Conservation (phyloP, 805 yeast genomes). For the Kodamaea kakaduensis region DNA sequence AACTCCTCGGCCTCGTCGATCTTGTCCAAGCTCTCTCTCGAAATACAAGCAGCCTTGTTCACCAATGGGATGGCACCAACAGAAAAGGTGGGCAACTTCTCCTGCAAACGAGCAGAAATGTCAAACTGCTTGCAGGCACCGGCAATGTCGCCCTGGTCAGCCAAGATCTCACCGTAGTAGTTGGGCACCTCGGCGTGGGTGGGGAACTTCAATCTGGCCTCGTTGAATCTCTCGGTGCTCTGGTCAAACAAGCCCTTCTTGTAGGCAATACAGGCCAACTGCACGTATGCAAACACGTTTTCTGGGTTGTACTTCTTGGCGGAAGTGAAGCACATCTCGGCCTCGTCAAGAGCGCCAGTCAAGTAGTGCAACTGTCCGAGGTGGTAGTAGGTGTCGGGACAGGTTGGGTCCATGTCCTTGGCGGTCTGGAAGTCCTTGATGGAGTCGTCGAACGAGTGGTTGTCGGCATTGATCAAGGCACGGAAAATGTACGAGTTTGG, state of each 20-base stretch:
- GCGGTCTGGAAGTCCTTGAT: conserved; percentile 68
- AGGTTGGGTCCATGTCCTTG: conserved; percentile 58
- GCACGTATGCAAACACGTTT: conserved; percentile 83
- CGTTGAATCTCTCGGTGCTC: conserved; percentile 63
- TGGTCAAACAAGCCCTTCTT: conserved; percentile 60
- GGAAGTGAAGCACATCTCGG: conserved; percentile 69
- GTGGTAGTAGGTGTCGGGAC: conserved; percentile 87
- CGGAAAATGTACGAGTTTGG: conserved; percentile 77
- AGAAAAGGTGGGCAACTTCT: conserved; percentile 58
- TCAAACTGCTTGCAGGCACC: conserved; percentile 84
- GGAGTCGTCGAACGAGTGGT: conserved; percentile 58
- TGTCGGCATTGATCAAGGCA: conserved; percentile 81
- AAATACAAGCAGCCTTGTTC: conserved; percentile 77
- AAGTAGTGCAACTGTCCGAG: conserved; percentile 89
- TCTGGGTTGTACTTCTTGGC: conserved; percentile 70
- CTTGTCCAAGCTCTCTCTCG: conserved; percentile 48
- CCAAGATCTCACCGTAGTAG: conserved; percentile 90
- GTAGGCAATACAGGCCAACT: conserved; percentile 87
- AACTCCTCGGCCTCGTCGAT: conserved; percentile 56
- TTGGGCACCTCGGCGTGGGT: conserved; percentile 89
- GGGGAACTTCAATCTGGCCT: conserved; percentile 72
- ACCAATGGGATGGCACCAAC: conserved; percentile 88
- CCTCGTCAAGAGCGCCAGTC: conserved; percentile 67
- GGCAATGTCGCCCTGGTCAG: conserved; percentile 68
- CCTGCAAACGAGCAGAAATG: conserved; percentile 78